Base-by-base conservation (phyloP, 176 grass and related monocot genomes). In the Cenchrus fungigraminus region DNA sequence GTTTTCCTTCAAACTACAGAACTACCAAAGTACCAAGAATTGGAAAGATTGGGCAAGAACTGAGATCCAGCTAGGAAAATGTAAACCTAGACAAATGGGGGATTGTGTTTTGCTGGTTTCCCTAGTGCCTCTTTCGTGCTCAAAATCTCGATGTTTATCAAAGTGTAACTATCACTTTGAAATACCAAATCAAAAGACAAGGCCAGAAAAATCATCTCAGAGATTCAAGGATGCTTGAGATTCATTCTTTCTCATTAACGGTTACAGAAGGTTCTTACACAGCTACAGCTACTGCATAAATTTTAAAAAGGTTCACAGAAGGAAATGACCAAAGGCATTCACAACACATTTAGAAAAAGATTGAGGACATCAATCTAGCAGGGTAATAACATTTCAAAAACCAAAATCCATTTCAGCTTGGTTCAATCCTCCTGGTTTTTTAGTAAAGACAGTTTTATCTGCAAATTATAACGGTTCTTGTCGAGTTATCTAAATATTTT, bases 1-100 rank as follows among this genome's bases (percentile, higher is more conserved):
- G 53, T 34, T 40, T 84, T 70, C 55, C 59, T 19, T 59, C 20
- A 9, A 70, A 56, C 16, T 68, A 51, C 34, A 61, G 72, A 84
- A 89, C 9, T 81, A 85, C 22, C 3, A 25, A 25, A 89, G 6
- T 81, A 85, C 22, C 37, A 20, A 32, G 55, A 70, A 81, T 82
- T 73, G 77, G 34, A 64, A 71, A 71, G 16, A 80, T 37, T 31
- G 14, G 31, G 29, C 16, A 62, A 84, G 53, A 69, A 20, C 49
- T 69, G 8, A 43, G 37, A 40, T 2, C 84, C 43, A 3, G 52
- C 40, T 60, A 37, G 61, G 51, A 31, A 82, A 49, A 67, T 68
- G 31, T 43, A 19, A 44, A 50, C 34, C 44, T 62, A 67, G 64
- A 20, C 29, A 17, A 79, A 80, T 53, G 19, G 6, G 0, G 14